Conservation (phyloP, 78 protist species). For the Dictyostelium intermedium region DNA sequence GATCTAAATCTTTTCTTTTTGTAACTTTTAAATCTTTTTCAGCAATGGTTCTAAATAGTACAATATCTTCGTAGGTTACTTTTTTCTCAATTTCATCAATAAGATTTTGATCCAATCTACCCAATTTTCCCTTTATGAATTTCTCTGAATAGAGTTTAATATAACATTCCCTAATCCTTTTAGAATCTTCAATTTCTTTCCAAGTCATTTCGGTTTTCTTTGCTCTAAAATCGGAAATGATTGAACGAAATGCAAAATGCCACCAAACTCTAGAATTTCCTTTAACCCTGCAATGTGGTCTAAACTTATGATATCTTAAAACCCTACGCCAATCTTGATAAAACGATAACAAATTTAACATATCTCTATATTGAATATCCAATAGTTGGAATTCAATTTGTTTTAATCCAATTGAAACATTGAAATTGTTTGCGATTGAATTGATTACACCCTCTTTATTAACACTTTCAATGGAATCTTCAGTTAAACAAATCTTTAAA, state of each 20-base stretch:
- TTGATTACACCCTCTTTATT: slow-evolving; percentile 44
- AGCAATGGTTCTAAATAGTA: slow-evolving; percentile 55
- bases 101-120: slow-evolving; percentile 43
- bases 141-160: slow-evolving; percentile 32
- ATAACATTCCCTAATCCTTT: slow-evolving; percentile 36
- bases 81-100: slow-evolving; percentile 62
- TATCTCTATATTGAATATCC: slow-evolving; percentile 67
- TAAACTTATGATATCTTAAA: not conserved
- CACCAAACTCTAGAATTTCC: slow-evolving; percentile 61
- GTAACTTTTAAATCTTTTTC: slow-evolving; percentile 13
- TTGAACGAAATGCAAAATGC: slow-evolving; percentile 61
- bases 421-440: not conserved
- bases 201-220: slow-evolving; percentile 38
- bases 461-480: slow-evolving; percentile 30
- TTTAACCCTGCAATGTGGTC: slow-evolving; percentile 16
- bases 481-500: slow-evolving; percentile 29
- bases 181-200: slow-evolving; percentile 36
- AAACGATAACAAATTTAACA: slow-evolving; percentile 32
- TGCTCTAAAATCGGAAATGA: slow-evolving; percentile 29
- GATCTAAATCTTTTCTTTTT: not conserved
- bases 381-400: slow-evolving; percentile 34
- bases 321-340: slow-evolving; percentile 62
- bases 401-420: slow-evolving; percentile 17
- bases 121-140: not conserved
- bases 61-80: slow-evolving; percentile 67